These are phyloP conservation scores for Beta lomatogona DNA, from an alignment of 179 eudicot species.

Conservation along the genomic window DNA sequence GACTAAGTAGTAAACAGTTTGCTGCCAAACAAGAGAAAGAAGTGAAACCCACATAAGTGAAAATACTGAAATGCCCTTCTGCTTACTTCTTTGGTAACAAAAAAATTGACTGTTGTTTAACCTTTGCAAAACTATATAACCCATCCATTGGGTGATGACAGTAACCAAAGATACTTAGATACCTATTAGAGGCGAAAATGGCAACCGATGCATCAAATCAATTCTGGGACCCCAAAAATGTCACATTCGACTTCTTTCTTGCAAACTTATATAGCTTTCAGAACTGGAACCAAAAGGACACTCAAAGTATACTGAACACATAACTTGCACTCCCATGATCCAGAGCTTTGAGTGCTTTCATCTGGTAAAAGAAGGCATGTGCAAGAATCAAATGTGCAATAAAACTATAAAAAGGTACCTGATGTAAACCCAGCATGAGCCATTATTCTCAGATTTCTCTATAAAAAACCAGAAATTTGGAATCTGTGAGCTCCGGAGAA, in stretches of 20 bases:
- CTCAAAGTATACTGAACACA: neutral
- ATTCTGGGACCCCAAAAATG: conserved; percentile 9
- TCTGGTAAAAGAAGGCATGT: conserved; percentile 3
- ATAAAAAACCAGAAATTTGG: conserved; percentile 1
- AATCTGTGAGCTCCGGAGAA: conserved; percentile 6
- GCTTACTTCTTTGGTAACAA: too few species aligned
- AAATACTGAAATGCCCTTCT: too few species aligned
- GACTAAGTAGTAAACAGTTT: too few species aligned
- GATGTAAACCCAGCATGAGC: neutral
- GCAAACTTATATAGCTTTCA: conserved; percentile 2
- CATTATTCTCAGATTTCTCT: conserved; percentile 5
- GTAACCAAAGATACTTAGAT: neutral
- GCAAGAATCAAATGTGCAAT: neutral
- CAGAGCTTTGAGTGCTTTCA: neutral
- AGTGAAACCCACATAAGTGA: too few species aligned
- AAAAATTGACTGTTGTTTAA: too few species aligned
- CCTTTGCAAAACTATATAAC: neutral
- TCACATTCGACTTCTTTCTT: conserved; percentile 8
- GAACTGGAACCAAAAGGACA: conserved; percentile 13
- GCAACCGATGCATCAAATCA: conserved; percentile 15
- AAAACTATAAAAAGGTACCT: neutral
- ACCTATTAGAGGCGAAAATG: neutral
- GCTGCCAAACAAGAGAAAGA: too few species aligned
- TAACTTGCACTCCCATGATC: conserved; percentile 6
- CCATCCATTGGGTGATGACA: neutral